These are phyloP conservation scores for Skeletonema tropicum DNA, from an alignment of 108 stramenopile species.

Conservation along the genomic window DNA sequence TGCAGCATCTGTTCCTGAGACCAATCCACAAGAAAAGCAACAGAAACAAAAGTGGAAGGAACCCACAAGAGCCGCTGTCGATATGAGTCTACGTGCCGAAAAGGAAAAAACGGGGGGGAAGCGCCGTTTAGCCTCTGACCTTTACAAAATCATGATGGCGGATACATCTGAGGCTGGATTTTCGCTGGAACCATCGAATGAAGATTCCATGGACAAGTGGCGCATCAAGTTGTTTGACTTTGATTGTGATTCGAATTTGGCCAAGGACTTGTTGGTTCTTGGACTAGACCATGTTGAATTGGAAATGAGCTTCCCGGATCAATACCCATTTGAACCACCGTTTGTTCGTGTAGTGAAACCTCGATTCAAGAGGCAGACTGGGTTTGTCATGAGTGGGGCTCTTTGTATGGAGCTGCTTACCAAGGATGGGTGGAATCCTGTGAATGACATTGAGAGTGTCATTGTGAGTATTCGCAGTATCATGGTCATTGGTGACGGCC, in stretches of 20 bases:
- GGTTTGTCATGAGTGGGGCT: constrained; percentile 95
- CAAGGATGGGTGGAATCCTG: constrained; percentile 93
- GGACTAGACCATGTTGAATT: constrained; percentile 82
- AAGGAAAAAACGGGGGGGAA: constrained; percentile 83
- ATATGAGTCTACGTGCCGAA: constrained; percentile 85
- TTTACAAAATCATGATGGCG: constrained; percentile 88
- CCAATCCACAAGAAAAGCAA: constrained; percentile 12
- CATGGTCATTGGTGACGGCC: constrained; percentile 90
- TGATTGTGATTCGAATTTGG: constrained; percentile 77
- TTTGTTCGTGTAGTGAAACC: constrained; percentile 89
- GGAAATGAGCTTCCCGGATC: constrained; percentile 92
- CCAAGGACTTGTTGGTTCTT: constrained; percentile 78
- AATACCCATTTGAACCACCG: constrained; percentile 93
- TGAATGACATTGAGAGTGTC: constrained; percentile 93
- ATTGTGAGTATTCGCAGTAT: constrained; percentile 90
- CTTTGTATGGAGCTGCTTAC: constrained; percentile 94
- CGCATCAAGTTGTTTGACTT: constrained; percentile 90
- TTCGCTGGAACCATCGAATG: constrained; percentile 65
- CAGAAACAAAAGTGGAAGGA: constrained; percentile 73
- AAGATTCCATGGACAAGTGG: constrained; percentile 89
- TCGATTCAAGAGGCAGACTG: constrained; percentile 89
- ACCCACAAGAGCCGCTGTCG: constrained; percentile 74
- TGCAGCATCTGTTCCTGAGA: neutral
- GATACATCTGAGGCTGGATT: constrained; percentile 89
- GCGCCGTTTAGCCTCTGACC: constrained; percentile 80